Percentiles rank a stretch among this genome's conserved stretches.
These are phyloP conservation scores for Graphiopsis chlorocephala DNA, from an alignment of 2,329 filamentous ascomycete species.

Conservation along the genomic window DNA sequence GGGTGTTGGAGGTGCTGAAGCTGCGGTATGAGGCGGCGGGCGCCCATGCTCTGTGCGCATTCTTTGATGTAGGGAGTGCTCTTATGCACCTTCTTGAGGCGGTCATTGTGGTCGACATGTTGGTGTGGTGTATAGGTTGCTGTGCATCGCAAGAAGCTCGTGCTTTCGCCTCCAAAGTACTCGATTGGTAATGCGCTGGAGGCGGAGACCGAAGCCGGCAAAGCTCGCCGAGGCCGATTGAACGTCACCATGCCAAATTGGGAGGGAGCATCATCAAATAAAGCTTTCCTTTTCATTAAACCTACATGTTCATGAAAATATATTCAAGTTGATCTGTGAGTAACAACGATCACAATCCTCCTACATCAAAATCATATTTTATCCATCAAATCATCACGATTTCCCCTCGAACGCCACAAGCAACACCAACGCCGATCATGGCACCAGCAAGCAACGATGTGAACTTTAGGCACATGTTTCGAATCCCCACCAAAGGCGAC, in stretches of 20 bases:
- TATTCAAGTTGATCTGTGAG: not conserved
- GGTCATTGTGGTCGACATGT: constrained; percentile 1
- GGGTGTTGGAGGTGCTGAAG: constrained; percentile 4
- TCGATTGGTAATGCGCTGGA: constrained; percentile 16
- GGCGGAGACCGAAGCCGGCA: constrained; percentile 2
- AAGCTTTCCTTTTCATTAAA: not conserved
- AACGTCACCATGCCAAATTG: not conserved
- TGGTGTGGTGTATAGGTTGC: not conserved
- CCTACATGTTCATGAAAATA: not conserved
- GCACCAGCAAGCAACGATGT: constrained; percentile 2
- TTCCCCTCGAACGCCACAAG: not conserved
- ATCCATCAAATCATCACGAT: not conserved
- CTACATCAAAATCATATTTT: not conserved
- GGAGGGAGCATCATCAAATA: not conserved
- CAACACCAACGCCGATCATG: not conserved
- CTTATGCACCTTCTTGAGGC: constrained; percentile 1
- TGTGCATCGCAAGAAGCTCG: not conserved
- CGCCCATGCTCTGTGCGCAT: not conserved
- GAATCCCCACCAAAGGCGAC: constrained; percentile 16
- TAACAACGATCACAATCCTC: not conserved
- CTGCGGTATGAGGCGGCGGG: not conserved
- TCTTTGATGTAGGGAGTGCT: not conserved
- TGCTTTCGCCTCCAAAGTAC: not conserved
- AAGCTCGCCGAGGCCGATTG: constrained; percentile 2
- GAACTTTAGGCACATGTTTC: constrained; percentile 14